Conservation (phyloP, 2,329 filamentous ascomycete genomes). For the Fusarium vanettenii region DNA sequence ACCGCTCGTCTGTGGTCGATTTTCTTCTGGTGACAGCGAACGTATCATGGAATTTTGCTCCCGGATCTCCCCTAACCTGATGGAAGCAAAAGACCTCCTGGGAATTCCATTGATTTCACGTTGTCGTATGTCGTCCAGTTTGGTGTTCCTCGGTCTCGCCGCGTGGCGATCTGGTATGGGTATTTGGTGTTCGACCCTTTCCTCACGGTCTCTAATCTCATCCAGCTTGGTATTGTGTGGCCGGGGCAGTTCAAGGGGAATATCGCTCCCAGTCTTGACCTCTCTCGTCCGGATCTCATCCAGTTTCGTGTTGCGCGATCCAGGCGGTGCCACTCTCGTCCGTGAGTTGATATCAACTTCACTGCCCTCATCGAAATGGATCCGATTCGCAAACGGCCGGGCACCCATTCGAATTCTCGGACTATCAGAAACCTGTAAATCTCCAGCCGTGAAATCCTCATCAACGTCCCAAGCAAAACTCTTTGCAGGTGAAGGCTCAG, state of each 20-base stretch:
- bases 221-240: constrained; percentile 48
- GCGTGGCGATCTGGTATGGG: constrained; percentile 46
- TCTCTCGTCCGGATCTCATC: constrained; percentile 59
- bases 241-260: constrained; percentile 31
- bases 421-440: constrained; percentile 66
- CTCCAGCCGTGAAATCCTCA: constrained; percentile 67
- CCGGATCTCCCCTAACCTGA: constrained; percentile 64
- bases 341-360: constrained; percentile 45
- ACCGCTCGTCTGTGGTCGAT: constrained; percentile 45
- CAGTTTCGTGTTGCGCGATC: constrained; percentile 55
- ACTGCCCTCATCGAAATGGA: constrained; percentile 47
- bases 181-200: constrained; percentile 46
- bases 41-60: constrained; percentile 60
- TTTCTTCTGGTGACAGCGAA: constrained; percentile 56
- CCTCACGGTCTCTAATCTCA: constrained; percentile 51
- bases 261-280: constrained; percentile 48
- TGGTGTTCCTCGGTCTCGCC: constrained; percentile 53
- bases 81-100: constrained; percentile 59
- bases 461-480: constrained; percentile 68
- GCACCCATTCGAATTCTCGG: constrained; percentile 60
- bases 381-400: constrained; percentile 51
- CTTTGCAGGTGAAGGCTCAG: constrained; percentile 58
- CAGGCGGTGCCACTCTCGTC: constrained; percentile 43
- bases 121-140: constrained; percentile 61
- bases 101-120: constrained; percentile 59